Evolutionary conservation across 208 protist species (phyloP).

Genomic region (Leishmania braziliensis): DNA sequence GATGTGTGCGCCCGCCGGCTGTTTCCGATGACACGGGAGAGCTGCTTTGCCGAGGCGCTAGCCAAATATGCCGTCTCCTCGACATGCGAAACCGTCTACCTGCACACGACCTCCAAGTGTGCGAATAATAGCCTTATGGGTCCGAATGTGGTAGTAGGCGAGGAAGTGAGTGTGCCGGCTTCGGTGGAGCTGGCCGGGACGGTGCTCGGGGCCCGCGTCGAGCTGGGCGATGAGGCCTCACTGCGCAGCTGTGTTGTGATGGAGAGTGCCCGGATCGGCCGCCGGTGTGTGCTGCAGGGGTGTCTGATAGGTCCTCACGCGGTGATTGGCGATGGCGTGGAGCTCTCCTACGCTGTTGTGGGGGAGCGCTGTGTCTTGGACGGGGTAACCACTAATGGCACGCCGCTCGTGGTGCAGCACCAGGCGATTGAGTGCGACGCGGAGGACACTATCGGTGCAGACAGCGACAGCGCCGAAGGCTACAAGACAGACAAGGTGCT

Average conservation of each 20-base stretch:
- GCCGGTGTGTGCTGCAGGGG: slow-evolving; percentile 51
- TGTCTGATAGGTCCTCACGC: slow-evolving; percentile 62
- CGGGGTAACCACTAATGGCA: slow-evolving; percentile 19
- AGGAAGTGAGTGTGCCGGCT: slow-evolving; percentile 52
- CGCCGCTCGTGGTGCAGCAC: slow-evolving; percentile 18
- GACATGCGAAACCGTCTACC: slow-evolving; percentile 72
- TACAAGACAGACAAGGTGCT: slow-evolving; percentile 30
- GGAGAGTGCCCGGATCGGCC: slow-evolving; percentile 61
- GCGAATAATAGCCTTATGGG: slow-evolving; percentile 28
- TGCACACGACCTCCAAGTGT: slow-evolving; percentile 55
- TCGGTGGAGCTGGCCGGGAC: slow-evolving; percentile 56
- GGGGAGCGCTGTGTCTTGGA: slow-evolving; percentile 48
- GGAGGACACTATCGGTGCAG: background rate
- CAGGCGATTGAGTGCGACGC: slow-evolving; percentile 27
- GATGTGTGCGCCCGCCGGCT: slow-evolving; percentile 77
- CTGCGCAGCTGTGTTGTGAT: slow-evolving; percentile 75
- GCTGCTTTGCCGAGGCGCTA: slow-evolving; percentile 72
- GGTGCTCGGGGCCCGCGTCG: slow-evolving; percentile 56
- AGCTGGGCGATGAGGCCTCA: slow-evolving; percentile 52
- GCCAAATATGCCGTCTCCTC: slow-evolving; percentile 72
- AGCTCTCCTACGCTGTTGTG: slow-evolving; percentile 64
- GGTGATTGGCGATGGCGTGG: slow-evolving; percentile 45
- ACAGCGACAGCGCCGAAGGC: background rate
- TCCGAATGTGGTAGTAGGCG: slow-evolving; percentile 71
- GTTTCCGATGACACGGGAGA: slow-evolving; percentile 84